Percentiles rank a stretch among this genome's conserved stretches.
These are phyloP conservation scores for Helotiales sp. DNA, from an alignment of 2,329 filamentous ascomycete genomes.

Conservation along the genomic window DNA sequence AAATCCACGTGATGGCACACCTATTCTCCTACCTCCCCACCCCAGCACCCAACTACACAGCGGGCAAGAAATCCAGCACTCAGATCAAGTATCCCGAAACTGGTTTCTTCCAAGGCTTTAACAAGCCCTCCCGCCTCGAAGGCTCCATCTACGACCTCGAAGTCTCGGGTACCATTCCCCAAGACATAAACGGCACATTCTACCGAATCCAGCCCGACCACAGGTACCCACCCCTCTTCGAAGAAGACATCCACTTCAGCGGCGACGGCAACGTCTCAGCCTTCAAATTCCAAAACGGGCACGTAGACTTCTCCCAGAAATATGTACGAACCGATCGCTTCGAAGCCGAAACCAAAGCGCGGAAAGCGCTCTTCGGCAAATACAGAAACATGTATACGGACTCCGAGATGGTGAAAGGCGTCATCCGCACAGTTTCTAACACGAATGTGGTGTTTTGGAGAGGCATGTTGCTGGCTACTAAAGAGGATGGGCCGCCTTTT, in stretches of 20 bases:
- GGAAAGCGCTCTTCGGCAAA: slow-evolving; percentile 53
- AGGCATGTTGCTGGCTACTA: slow-evolving; percentile 58
- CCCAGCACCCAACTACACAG: slow-evolving; percentile 26
- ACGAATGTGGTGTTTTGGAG: slow-evolving; percentile 65
- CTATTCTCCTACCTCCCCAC: slow-evolving; percentile 27
- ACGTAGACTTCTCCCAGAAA: slow-evolving; percentile 41
- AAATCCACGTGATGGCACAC: slow-evolving; percentile 32
- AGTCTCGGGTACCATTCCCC: slow-evolving; percentile 47
- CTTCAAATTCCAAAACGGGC: slow-evolving; percentile 42
- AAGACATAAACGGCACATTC: slow-evolving; percentile 51
- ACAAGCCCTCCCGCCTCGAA: slow-evolving; percentile 47
- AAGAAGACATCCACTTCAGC: slow-evolving; percentile 52
- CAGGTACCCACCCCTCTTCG: slow-evolving; percentile 58
- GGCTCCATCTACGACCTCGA: slow-evolving; percentile 48
- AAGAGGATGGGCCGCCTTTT: slow-evolving; percentile 58
- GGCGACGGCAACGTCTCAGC: slow-evolving; percentile 44
- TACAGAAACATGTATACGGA: slow-evolving; percentile 64
- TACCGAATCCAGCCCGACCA: slow-evolving; percentile 52
- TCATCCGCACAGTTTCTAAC: slow-evolving; percentile 61
- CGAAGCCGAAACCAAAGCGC: slow-evolving; percentile 34
- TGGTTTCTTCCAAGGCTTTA: slow-evolving; percentile 47
- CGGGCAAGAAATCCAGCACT: slow-evolving; percentile 27
- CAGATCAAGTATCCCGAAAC: slow-evolving; percentile 32
- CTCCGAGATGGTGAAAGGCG: slow-evolving; percentile 58
- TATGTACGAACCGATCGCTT: slow-evolving; percentile 44